Evolutionary conservation across 1,284 basidiomycete genomes (phyloP), one percentile per base, ranked within the genome.

Genomic region (Ceratobasidium sp.): DNA sequence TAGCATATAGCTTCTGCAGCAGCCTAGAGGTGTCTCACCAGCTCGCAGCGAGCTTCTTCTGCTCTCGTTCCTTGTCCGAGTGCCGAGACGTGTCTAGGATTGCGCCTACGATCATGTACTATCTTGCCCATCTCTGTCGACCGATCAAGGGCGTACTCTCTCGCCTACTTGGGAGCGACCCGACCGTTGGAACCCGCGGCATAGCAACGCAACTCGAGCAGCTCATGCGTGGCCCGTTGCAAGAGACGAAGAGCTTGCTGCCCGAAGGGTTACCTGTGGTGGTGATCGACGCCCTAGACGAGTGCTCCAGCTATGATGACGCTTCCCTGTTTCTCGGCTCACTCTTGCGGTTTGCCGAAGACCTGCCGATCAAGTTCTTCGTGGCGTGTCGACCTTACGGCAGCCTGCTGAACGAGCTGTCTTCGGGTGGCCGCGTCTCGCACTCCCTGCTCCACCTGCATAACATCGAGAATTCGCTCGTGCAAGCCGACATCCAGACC

Each of bases 381-480:
- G 64, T 67, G 20, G 26, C 64, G 23, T 49, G 64, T n/a, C 64
- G 64, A 4, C 64, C 64, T 3, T 42, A 67, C 7, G 40, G 26
- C 39, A 10, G n/a, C 9, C n/a, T 67, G 23, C 39, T 51, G 20
- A 44, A 51, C 6, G 9, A 12, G 26, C 18, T 67, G 40, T 4
- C 5, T 2, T 23, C 44, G 12, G n/a, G 9, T 20, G 44, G 18
- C 23, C n/a, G 44, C 18, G n/a, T 20, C n/a, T 28, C 12, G 20
- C 64, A 44, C 26, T 67, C 44, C 10, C 13, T 67, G n/a, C 20
- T 26, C 5, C 64, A 51, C 23, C 71, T 78, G 9, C 77, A 78
- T 63, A 71, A 78, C 63, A 33, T 33, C 33, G 78, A 79, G 39
- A 42, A 33, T 12, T 79, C 78, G 20, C 53, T 79, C 15, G 78